Base-by-base conservation (phyloP, 2,329 filamentous ascomycete species). In the Fusarium musae region DNA sequence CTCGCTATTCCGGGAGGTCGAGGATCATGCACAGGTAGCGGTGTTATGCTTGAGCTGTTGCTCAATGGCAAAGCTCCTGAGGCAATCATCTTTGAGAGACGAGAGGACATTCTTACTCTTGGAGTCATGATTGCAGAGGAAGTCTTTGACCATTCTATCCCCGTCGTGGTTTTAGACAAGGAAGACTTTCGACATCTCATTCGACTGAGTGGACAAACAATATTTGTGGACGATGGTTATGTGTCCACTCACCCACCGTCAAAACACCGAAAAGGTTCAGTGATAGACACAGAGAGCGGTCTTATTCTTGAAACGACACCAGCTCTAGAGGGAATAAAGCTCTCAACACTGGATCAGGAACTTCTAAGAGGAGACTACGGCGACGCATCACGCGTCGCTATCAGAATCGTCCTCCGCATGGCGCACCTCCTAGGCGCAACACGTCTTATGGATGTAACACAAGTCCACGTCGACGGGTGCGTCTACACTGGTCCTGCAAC, bases 21-120 rank as follows among this genome's bases (percentile, higher is more conserved):
- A 26, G 85, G 85, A 4, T 87, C 85, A 11, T 87, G 84, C 46
- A 81, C 83, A 0, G 85, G 84, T 0, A 87, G 85, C 19, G 80
- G 80, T 2, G 82, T 84, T 3, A 79, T 87, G n/a, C 70, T 87
- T 10, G 84, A 87, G 69, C 71, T 86, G 0, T 53, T 87, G 1
- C 76, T 86, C 5, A 83, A 83, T 23, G 77, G 77, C 2, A 80
- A 76, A 13, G 82, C 78, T 0, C 85, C 85, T 0, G 72, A 66
- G 6, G 85, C 80, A 0, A 61, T 87, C 21, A 71, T 87, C 0
- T 86, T 87, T 42, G 75, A 82, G 37, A 72, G 81, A 5, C 70
- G 71, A 2, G 85, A 87, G 44, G 77, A 83, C n/a, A 86, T 87
- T 28, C 63, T 87, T 5, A 84, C 84, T 0, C 67, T 86, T 3